Evolutionary conservation across 2,329 filamentous ascomycete genomes (phyloP).

Genomic region (Fusarium torreyae): DNA sequence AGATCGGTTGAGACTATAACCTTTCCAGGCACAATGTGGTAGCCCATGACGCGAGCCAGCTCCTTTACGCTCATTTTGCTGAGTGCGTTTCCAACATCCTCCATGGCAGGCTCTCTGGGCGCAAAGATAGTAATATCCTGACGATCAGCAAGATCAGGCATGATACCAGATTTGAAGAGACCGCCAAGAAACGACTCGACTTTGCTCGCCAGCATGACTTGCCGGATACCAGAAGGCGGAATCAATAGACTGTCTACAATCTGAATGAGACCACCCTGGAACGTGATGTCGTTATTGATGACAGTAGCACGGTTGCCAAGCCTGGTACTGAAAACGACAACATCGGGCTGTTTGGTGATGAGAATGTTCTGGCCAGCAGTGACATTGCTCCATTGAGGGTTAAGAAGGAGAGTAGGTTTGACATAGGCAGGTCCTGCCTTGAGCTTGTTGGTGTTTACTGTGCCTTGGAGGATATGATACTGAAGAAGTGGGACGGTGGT

Average conservation of each 20-base stretch:
- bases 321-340: constrained; percentile 66
- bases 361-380: constrained; percentile 65
- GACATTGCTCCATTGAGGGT: constrained; percentile 63
- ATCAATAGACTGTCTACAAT: constrained; percentile 67
- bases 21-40: constrained; percentile 74
- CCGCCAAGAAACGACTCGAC: constrained; percentile 58
- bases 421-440: constrained; percentile 57
- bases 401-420: constrained; percentile 61
- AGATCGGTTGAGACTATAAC: constrained; percentile 66
- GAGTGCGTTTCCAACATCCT: constrained; percentile 67
- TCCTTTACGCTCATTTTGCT: constrained; percentile 62
- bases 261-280: constrained; percentile 66
- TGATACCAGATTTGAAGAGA: constrained; percentile 52
- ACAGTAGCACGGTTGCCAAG: constrained; percentile 62
- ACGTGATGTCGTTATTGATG: constrained; percentile 60
- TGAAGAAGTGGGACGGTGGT: constrained; percentile 67
- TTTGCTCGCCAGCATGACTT: constrained; percentile 65
- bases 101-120: constrained; percentile 73
- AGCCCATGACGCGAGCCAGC: constrained; percentile 69
- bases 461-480: constrained; percentile 73
- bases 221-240: constrained; percentile 63
- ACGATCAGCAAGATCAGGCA: constrained; percentile 60
- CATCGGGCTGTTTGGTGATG: constrained; percentile 60
- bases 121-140: constrained; percentile 74
- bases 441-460: constrained; percentile 60